Evolutionary conservation across 257 asterid species (phyloP).

Genomic region (Ligustrum vulgare): DNA sequence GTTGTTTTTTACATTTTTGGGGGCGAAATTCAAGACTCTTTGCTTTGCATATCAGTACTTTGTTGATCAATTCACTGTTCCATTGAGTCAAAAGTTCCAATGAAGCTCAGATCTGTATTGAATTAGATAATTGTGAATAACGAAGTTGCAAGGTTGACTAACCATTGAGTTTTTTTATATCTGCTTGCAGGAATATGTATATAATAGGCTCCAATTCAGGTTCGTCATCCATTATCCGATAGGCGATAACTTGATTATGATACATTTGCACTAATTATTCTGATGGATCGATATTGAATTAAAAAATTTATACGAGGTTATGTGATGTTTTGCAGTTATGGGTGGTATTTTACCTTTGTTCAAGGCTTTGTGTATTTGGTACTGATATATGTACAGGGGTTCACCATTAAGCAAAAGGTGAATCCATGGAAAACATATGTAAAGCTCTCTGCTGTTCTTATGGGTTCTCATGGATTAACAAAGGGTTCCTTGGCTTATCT

Average conservation of each 20-base stretch:
- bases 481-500: conserved; percentile 93
- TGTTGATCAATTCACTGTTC: conserved; percentile 16
- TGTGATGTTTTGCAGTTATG: conserved; percentile 58
- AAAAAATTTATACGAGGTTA: neutral
- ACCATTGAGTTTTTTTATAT: conserved; percentile 10
- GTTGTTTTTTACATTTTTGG: neutral
- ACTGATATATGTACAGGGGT: conserved; percentile 72
- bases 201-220: conserved; percentile 87
- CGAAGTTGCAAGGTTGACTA: conserved; percentile 32
- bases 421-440: conserved; percentile 90
- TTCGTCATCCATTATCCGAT: conserved; percentile 1
- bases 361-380: conserved; percentile 91
- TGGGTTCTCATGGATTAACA: conserved; percentile 96
- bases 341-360: conserved; percentile 92
- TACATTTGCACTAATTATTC: neutral
- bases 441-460: conserved; percentile 84
- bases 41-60: neutral
- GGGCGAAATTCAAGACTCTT: neutral
- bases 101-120: conserved; percentile 18
- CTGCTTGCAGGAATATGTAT: conserved; percentile 76
- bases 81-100: conserved; percentile 21
- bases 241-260: neutral
- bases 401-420: conserved; percentile 92
- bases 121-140: neutral
- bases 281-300: neutral